Evolutionary conservation across 768 basidiomycete species (phyloP).

Genomic region (Tylopilus plumbeoviolaceoides): DNA sequence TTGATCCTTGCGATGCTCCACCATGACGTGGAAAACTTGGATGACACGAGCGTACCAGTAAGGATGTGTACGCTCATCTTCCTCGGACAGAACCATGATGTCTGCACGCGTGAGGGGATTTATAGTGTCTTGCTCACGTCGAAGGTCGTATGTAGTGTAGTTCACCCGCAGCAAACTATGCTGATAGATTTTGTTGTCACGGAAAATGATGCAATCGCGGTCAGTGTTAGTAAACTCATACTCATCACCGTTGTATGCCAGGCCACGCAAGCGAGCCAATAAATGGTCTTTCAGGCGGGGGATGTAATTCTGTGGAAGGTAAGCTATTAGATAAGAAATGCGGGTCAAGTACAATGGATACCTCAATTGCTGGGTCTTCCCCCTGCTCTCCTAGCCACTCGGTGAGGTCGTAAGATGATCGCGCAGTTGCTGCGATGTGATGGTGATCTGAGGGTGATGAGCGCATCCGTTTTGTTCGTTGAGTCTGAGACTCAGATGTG

Average conservation of each 20-base stretch:
- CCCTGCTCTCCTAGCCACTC: too few relatives aligned
- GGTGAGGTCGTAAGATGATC: too few relatives aligned
- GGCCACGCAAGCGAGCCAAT: conserved; percentile 4
- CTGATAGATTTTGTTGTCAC: conserved; percentile 12
- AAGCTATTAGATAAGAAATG: too few relatives aligned
- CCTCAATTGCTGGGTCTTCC: too few relatives aligned
- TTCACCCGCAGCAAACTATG: conserved; percentile 23
- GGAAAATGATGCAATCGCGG: conserved; percentile 14
- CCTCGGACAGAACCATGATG: conserved; percentile 27
- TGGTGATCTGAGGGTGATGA: too few relatives aligned
- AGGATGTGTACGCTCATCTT: background rate
- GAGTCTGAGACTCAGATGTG: too few relatives aligned
- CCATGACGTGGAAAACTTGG: background rate
- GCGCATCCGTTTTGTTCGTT: too few relatives aligned
- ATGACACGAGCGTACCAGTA: background rate
- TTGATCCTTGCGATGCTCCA: background rate
- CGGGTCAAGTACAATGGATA: too few relatives aligned
- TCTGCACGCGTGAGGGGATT: conserved; percentile 31
- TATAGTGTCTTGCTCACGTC: conserved; percentile 34
- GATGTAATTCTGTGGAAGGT: too few relatives aligned
- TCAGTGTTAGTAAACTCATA: conserved; percentile 21
- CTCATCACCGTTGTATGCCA: conserved; percentile 28
- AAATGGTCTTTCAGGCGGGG: conserved; percentile 19
- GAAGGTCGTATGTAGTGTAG: conserved; percentile 30
- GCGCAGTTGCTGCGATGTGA: too few relatives aligned